These are phyloP conservation scores for Rhodotorula diobovata DNA, from an alignment of 768 basidiomycete genomes.

Conservation along the genomic window DNA sequence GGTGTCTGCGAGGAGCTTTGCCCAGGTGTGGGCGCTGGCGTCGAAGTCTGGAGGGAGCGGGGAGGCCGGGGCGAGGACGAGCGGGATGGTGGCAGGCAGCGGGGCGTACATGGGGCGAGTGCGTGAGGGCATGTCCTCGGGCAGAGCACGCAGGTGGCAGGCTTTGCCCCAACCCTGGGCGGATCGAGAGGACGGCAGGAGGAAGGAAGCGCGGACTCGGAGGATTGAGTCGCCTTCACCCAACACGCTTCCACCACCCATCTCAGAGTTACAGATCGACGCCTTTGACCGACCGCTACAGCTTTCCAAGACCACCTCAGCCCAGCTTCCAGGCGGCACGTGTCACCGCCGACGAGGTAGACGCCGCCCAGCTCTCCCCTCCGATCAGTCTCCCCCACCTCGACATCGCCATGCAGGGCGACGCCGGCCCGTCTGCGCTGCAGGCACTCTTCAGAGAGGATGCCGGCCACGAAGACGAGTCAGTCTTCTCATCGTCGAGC, in stretches of 20 bases:
- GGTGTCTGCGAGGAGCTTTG: background rate
- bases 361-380: no score
- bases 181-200: background rate
- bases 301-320: no score
- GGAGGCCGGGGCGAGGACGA: constrained; percentile 16
- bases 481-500: background rate
- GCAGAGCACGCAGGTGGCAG: background rate
- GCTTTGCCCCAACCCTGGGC: no score
- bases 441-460: background rate
- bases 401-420: no score
- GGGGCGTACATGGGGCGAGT: background rate
- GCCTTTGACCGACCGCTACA: no score
- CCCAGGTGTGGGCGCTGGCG: background rate
- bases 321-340: no score
- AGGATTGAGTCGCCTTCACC: no score
- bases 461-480: background rate
- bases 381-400: no score
- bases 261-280: no score
- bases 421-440: background rate
- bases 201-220: background rate
- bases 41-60: background rate
- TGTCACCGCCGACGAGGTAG: no score
- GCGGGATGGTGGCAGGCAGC: background rate
- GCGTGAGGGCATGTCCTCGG: background rate
- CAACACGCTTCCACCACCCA: no score